Percentiles rank a stretch among this genome's conserved stretches.
phyloP scores from a whole-genome alignment of 129 eudicot species.

The Chrysanthemum seticuspe region DNA sequence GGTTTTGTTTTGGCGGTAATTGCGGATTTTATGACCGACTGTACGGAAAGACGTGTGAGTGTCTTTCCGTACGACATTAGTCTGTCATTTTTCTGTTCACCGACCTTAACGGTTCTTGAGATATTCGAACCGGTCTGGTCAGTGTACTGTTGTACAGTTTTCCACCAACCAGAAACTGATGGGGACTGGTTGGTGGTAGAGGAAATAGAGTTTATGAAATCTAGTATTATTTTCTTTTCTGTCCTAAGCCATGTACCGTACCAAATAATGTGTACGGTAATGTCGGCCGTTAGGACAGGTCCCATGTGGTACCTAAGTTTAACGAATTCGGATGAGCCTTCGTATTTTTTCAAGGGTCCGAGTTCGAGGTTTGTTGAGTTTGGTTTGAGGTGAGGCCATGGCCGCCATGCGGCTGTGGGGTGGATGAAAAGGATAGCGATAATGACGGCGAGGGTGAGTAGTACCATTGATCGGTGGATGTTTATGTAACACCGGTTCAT shows the following conservation, averaged over 20 bases:
- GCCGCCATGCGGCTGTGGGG: constrained; percentile 44
- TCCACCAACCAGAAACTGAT: constrained; percentile 88
- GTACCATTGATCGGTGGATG: constrained; percentile 34
- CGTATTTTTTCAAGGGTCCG: constrained; percentile 72
- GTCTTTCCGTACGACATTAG: constrained; percentile 70
- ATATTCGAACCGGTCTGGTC: constrained; percentile 84
- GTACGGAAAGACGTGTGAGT: constrained; percentile 73
- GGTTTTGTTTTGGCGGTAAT: constrained; percentile 66
- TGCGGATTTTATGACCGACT: constrained; percentile 66
- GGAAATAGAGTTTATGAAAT: constrained; percentile 74
- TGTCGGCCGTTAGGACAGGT: constrained; percentile 79
- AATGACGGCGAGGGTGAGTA: constrained; percentile 23
- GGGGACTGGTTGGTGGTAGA: constrained; percentile 41
- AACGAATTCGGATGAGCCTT: constrained; percentile 91
- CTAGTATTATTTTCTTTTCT: constrained; percentile 86
- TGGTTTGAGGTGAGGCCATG: constrained; percentile 46
- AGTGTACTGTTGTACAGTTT: constrained; percentile 72
- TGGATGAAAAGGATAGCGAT: constrained; percentile 18
- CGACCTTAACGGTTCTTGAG: constrained; percentile 56
- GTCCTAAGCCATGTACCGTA: constrained; percentile 74
- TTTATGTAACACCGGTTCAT: constrained; percentile 20
- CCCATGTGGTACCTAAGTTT: constrained; percentile 90
- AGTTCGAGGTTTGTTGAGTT: constrained; percentile 42
- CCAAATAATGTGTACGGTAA: constrained; percentile 88
- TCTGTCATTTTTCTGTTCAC: constrained; percentile 70